Conservation (phyloP, 2,329 filamentous ascomycete genomes). For the Microsporum ferrugineum region DNA sequence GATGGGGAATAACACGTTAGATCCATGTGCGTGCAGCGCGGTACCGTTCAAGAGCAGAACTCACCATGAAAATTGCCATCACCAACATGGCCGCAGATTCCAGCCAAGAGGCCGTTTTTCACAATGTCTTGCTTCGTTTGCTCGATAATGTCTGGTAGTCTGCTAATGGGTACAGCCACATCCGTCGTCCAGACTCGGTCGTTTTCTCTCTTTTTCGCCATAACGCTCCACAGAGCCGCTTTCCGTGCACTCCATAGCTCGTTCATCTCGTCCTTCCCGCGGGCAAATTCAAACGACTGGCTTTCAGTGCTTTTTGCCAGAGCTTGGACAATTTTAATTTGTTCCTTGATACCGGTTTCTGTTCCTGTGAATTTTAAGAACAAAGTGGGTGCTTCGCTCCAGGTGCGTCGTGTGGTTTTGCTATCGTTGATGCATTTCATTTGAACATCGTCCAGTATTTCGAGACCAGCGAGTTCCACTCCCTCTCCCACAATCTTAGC, state of each 20-base stretch:
- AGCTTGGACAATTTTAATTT: slow-evolving; percentile 49
- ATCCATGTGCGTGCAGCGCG: neutral
- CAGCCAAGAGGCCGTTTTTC: slow-evolving; percentile 50
- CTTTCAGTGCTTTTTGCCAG: slow-evolving; percentile 45
- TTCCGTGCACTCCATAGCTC: slow-evolving; percentile 68
- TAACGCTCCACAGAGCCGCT: slow-evolving; percentile 60
- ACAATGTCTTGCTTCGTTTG: slow-evolving; percentile 55
- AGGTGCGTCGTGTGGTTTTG: slow-evolving; percentile 39
- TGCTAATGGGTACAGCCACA: slow-evolving; percentile 64
- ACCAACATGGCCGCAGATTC: slow-evolving; percentile 62
- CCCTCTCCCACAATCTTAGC: slow-evolving; percentile 67
- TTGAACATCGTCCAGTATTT: slow-evolving; percentile 84
- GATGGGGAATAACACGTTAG: slow-evolving; percentile 7
- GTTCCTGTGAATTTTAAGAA: slow-evolving; percentile 69
- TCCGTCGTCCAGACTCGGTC: slow-evolving; percentile 69
- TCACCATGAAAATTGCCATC: slow-evolving; percentile 63
- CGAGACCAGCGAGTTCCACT: slow-evolving; percentile 78
- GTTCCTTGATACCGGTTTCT: slow-evolving; percentile 49
- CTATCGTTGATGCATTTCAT: slow-evolving; percentile 58
- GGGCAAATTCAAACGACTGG: slow-evolving; percentile 57
- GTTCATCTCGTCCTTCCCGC: slow-evolving; percentile 50
- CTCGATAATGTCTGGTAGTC: slow-evolving; percentile 60
- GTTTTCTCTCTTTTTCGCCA: slow-evolving; percentile 50
- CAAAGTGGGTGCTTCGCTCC: slow-evolving; percentile 59
- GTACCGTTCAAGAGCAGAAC: slow-evolving; percentile 14